phyloP scores from a whole-genome alignment of 306 rosid genomes.

The Fagus sylvatica region DNA sequence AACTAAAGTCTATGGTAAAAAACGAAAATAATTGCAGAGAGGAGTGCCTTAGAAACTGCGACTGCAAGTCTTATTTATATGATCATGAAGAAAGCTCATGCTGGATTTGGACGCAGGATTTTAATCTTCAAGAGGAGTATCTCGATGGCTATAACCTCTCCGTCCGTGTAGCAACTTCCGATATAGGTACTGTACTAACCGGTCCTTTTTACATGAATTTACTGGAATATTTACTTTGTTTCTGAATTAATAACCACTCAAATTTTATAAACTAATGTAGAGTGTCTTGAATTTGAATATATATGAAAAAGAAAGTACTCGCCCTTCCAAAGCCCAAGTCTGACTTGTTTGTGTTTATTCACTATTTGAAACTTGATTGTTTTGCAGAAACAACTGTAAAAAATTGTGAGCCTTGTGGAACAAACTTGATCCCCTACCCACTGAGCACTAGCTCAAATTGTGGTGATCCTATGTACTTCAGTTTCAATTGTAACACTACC shows the following conservation, averaged over 20 bases:
- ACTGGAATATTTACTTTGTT: no score
- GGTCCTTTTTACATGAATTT: no score
- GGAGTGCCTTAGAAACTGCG: not conserved
- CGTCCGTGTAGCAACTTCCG: conserved; percentile 18
- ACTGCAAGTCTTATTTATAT: conserved; percentile 48
- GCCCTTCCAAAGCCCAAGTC: no score
- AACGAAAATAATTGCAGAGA: conserved; percentile 31
- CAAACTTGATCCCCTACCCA: conserved; percentile 28
- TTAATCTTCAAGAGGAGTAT: conserved; percentile 27
- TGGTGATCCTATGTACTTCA: conserved; percentile 18
- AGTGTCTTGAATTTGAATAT: no score
- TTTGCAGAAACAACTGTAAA: conserved; percentile 30
- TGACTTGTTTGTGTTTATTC: no score
- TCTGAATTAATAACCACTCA: no score
- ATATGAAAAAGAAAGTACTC: no score
- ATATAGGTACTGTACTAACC: conserved; percentile 27
- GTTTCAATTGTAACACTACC: not conserved
- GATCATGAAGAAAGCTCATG: not conserved
- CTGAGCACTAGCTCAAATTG: conserved; percentile 16
- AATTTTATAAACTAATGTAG: no score
- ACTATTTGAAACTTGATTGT: not conserved
- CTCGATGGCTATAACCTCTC: not conserved
- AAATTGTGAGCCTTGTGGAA: conserved; percentile 24
- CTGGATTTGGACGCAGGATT: conserved; percentile 18
- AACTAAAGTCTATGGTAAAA: accelerated